Evolutionary conservation across 2,329 filamentous ascomycete genomes (phyloP), one percentile per base, ranked within the genome.

Genomic region (Penicillium sp.): DNA sequence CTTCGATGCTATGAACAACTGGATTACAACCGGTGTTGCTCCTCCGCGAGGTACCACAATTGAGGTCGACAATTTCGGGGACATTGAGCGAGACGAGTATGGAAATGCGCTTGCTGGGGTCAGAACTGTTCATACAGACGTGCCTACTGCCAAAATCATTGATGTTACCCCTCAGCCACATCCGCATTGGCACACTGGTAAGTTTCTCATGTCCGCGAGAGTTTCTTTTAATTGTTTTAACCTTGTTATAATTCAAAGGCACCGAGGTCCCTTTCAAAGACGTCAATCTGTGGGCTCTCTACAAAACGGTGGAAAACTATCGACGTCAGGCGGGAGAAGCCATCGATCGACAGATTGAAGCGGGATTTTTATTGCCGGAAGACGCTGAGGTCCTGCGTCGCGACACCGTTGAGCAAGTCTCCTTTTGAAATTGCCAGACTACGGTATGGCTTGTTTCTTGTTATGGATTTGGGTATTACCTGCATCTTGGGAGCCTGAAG

Each of bases 91-190:
- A 12, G 50, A 52, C 10, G 10, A 27, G 7, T 25, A 27, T 2
- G 50, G 44, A 18, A 52, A 47, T 41, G 44, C 50, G 4, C 31
- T 40, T 9, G 50, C 25, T 21, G 50, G 50, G 0, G 27, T 52
- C 12, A 37, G 50, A 15, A 52, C 50, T 23, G 44, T 52, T 13
- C 50, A 52, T n/a, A 48, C 44, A 6, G 50, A 52, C 15, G 50
- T 40, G 6, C 44, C 50, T 13, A 48, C 35, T 16, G 34, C 35
- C 10, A 39, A 15, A 18, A 38, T 48, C 8, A 32, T 52, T 12
- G 35, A 52, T 48, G 18, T 40, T 18, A 18, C 42, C 13, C 42
- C 44, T 16, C 37, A 18, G 35, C 6, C 25, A 8, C 35, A 23
- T 6, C 50, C 44, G 7, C 27, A 48, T 34, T 52, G 50, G 50